These are phyloP conservation scores for Epichloe sibirici DNA, from an alignment of 2,329 filamentous ascomycete genomes.

Conservation along the genomic window DNA sequence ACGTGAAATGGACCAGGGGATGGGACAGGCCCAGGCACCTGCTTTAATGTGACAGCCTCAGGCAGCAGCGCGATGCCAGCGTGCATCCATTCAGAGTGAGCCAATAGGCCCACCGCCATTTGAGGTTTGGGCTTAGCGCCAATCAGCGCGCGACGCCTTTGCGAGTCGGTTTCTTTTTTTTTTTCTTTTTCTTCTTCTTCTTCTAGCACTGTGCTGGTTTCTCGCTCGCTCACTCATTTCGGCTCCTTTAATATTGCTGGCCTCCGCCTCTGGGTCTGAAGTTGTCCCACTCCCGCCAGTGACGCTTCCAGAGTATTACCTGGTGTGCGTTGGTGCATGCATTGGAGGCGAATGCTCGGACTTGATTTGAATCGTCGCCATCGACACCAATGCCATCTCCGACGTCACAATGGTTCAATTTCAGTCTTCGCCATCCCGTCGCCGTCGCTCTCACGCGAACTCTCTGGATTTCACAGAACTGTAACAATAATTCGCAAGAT, in stretches of 20 bases:
- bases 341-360: neutral
- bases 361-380: neutral
- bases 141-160: slow-evolving; percentile 1
- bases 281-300: neutral
- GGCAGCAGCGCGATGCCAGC: neutral
- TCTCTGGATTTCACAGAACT: neutral
- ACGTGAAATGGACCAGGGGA: too few species aligned
- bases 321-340: neutral
- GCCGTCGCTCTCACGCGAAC: neutral
- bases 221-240: neutral
- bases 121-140: neutral
- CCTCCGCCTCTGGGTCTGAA: neutral
- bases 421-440: too few species aligned
- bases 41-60: neutral
- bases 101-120: neutral
- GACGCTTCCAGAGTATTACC: too few species aligned
- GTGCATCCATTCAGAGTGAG: neutral
- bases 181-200: neutral
- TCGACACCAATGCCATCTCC: neutral
- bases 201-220: neutral
- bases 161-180: neutral
- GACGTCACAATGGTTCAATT: too few species aligned
- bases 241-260: neutral
- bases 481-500: neutral
- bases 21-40: too few species aligned